Conservation (phyloP, 768 basidiomycete species). For the Suillus ampliporus region DNA sequence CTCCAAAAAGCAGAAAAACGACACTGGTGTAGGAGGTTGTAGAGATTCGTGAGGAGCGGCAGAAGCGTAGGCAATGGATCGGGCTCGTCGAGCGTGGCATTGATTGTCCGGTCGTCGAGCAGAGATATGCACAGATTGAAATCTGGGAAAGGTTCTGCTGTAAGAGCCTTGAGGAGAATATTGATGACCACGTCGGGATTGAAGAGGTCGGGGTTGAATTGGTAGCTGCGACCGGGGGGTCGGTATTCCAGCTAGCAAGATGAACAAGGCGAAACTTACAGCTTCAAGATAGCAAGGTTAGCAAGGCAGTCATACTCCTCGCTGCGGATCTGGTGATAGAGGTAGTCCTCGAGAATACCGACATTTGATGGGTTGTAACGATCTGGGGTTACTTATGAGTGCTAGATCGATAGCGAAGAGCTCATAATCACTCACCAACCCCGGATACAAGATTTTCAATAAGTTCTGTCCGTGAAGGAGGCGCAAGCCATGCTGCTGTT, state of each 20-base stretch:
- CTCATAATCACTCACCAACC: conserved; percentile 64
- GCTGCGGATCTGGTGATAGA: conserved; percentile 90
- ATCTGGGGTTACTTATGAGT: conserved; percentile 54
- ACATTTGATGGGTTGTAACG: conserved; percentile 97
- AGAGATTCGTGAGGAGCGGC: conserved; percentile 68
- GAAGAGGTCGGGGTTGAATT: conserved; percentile 93
- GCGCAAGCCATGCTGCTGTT: conserved; percentile 71
- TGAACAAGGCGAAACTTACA: conserved; percentile 53
- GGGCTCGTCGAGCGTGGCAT: conserved; percentile 69
- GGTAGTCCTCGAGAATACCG: conserved; percentile 92
- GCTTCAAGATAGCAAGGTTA: conserved; percentile 92
- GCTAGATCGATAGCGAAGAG: not conserved
- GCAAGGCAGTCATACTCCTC: conserved; percentile 95
- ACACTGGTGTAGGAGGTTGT: conserved; percentile 78
- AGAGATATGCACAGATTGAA: conserved; percentile 95
- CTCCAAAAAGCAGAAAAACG: conserved; percentile 90
- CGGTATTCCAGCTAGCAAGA: not conserved
- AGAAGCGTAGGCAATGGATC: conserved; percentile 79
- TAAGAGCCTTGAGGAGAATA: conserved; percentile 91
- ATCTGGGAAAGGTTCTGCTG: conserved; percentile 86
- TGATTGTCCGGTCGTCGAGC: conserved; percentile 73
- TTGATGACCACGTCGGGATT: conserved; percentile 94
- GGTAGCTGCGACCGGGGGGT: conserved; percentile 63
- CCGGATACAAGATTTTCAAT: conserved; percentile 93
- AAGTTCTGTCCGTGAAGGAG: conserved; percentile 79